Conservation (phyloP, 192 early-diverging fungal species). For the Phycomyces nitens region DNA sequence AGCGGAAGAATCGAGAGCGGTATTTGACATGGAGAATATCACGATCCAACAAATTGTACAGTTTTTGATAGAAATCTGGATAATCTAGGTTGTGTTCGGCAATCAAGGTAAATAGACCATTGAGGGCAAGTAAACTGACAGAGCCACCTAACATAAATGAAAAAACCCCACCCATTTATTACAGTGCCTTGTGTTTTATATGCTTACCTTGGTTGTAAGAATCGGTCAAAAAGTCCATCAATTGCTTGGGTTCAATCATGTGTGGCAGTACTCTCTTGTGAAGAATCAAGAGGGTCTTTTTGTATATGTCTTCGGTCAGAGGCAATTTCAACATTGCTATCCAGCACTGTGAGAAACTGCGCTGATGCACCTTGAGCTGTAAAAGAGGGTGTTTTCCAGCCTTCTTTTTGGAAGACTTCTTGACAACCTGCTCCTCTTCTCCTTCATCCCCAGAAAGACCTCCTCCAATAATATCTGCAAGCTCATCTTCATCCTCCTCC, state of each 20-base stretch:
- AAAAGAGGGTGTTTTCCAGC: conserved; percentile 31
- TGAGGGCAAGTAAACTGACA: conserved; percentile 87
- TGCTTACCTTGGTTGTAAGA: conserved; percentile 77
- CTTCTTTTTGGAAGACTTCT: conserved; percentile 26
- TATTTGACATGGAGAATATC: conserved; percentile 93
- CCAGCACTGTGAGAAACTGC: conserved; percentile 79
- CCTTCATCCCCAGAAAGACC: conserved; percentile 14
- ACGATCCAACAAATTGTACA: conserved; percentile 88
- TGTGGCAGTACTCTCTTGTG: conserved; percentile 90
- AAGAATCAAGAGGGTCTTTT: conserved; percentile 73
- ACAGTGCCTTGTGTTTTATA: too few relatives aligned
- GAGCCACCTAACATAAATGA: conserved; percentile 61
- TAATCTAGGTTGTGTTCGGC: conserved; percentile 97
- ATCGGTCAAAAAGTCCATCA: conserved; percentile 94
- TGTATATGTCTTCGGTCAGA: conserved; percentile 69
- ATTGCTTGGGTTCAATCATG: conserved; percentile 67
- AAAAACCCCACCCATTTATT: too few relatives aligned
- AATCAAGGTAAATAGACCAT: conserved; percentile 94
- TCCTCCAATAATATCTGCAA: conserved; percentile 26
- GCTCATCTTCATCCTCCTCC: conserved; percentile 27
- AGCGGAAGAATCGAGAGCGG: conserved; percentile 90
- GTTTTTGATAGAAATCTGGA: conserved; percentile 94
- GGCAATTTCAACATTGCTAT: conserved; percentile 64
- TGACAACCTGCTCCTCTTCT: conserved; percentile 3
- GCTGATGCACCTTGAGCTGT: conserved; percentile 54